Base-by-base conservation (phyloP, 305 asterid genomes). In the Galium porrigens region DNA sequence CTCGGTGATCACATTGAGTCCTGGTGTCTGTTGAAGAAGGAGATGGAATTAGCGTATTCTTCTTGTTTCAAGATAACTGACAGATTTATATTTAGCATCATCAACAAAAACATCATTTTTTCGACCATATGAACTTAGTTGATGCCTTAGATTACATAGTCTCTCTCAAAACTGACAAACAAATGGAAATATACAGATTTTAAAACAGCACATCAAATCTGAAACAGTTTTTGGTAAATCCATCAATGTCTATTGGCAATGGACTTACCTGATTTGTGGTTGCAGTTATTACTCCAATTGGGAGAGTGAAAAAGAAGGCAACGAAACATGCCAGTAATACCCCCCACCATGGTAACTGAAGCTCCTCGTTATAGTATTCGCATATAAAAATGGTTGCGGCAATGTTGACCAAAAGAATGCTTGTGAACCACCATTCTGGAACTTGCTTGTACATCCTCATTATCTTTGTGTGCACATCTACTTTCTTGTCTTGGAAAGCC, bases 311-410 rank as follows among this genome's bases (percentile, higher is more conserved):
- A 70, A 76, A 55, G 82, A 88, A 82, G 69, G 96, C 95, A 64
- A 90, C 77, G 27, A 68, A 78, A 33, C 95, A 90, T 1, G 97
- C 96, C 66, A 90, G 73, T 76, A 90, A 76, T 67, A 90, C 88
- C 34, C 89, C 97, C 97, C 97, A 90, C 97, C 96, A 88, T 10
- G 94, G 96, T 74, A 90, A 81, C 78, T 90, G 97, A 71, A 90
- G 94, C 77, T 90, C 91, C 46, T 78, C 77, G 3, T 79, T 82
- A 80, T 84, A 70, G 65, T 57, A 70, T 34, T 86, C 86, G 69
- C 97, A 90, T 39, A 86, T 81, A 67, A 85, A 77, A 58, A 90
- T 49, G 44, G 97, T 85, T 58, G 72, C 89, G 9, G 64, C 78
- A 29, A 90, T 85, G 74, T 80, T 88, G 65, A 83, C 18, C 41